Evolutionary conservation across 2,329 filamentous ascomycete species (phyloP).

Genomic region (Fusarium miscanthi): DNA sequence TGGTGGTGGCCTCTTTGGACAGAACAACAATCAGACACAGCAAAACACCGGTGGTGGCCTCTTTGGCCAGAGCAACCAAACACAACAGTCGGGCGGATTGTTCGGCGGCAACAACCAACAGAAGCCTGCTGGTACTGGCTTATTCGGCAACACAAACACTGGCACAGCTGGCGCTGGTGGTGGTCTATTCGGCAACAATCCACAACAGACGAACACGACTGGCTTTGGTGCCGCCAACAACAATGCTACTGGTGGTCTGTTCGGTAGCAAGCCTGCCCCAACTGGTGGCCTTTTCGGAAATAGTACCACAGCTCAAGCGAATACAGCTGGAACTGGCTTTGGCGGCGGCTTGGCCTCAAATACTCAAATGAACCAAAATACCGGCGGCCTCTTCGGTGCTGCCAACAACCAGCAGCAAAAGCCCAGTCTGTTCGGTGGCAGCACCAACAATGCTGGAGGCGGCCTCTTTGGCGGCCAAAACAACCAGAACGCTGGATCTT

Average conservation of each 20-base stretch:
- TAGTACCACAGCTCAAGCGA: constrained; percentile 49
- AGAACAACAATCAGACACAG: constrained; percentile 48
- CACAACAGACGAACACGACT: constrained; percentile 43
- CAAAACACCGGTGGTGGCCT: constrained; percentile 43
- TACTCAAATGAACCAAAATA: constrained; percentile 52
- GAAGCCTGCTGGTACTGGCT: constrained; percentile 50
- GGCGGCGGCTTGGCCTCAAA: constrained; percentile 52
- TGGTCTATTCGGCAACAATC: constrained; percentile 58
- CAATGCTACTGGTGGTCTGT: constrained; percentile 51
- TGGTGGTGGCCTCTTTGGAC: constrained; percentile 57
- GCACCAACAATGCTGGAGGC: constrained; percentile 57
- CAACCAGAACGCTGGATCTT: constrained; percentile 57
- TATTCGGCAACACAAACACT: constrained; percentile 42
- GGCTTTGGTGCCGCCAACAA: constrained; percentile 53
- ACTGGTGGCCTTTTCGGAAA: constrained; percentile 56
- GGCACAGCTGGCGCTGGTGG: constrained; percentile 33
- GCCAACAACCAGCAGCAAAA: constrained; percentile 53
- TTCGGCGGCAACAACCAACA: constrained; percentile 60
- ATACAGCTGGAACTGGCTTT: constrained; percentile 57
- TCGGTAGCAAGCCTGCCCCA: constrained; percentile 53
- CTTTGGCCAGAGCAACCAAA: constrained; percentile 53
- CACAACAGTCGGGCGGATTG: constrained; percentile 53
- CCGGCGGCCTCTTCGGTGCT: constrained; percentile 63
- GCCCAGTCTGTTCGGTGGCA: constrained; percentile 63
- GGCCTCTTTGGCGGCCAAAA: constrained; percentile 66